Conservation (phyloP, 2,329 filamentous ascomycete genomes). For the Pyrenophora teres region DNA sequence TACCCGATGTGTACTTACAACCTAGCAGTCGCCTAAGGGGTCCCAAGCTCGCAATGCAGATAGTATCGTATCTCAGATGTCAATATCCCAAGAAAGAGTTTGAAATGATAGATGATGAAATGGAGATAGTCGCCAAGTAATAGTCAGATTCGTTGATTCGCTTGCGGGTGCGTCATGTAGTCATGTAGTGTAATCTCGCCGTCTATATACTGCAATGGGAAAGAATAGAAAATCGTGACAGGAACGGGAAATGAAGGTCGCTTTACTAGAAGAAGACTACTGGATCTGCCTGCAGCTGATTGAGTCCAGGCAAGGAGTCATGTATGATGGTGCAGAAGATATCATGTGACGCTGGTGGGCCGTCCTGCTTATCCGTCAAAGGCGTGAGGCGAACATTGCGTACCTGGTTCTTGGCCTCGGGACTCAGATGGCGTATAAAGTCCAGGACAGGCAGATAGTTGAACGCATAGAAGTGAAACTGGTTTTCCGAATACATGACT, state of each 20-base stretch:
- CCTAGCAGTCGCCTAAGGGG: no score
- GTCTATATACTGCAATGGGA: conserved; percentile 12
- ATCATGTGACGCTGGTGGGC: conserved; percentile 43
- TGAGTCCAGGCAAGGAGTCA: conserved; percentile 45
- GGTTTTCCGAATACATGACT: conserved; percentile 47
- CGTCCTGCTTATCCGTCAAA: conserved; percentile 43
- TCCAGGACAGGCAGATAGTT: conserved; percentile 48
- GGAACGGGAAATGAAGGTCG: background rate
- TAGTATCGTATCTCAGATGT: background rate
- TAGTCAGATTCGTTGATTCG: background rate
- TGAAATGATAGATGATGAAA: background rate
- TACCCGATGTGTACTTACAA: background rate
- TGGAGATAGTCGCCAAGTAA: background rate
- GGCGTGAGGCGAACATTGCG: conserved; percentile 44
- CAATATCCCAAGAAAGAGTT: background rate
- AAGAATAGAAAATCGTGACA: background rate
- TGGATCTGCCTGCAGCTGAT: conserved; percentile 45
- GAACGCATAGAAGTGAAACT: conserved; percentile 48
- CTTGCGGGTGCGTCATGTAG: conserved; percentile 3
- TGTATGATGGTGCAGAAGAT: conserved; percentile 48
- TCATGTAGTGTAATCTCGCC: conserved; percentile 1
- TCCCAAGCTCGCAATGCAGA: no score
- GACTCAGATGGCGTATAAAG: conserved; percentile 47
- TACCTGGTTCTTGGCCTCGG: conserved; percentile 45
- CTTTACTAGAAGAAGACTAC: conserved; percentile 41